Evolutionary conservation across 805 yeast species (phyloP).

Genomic region (Candida tibetensis): DNA sequence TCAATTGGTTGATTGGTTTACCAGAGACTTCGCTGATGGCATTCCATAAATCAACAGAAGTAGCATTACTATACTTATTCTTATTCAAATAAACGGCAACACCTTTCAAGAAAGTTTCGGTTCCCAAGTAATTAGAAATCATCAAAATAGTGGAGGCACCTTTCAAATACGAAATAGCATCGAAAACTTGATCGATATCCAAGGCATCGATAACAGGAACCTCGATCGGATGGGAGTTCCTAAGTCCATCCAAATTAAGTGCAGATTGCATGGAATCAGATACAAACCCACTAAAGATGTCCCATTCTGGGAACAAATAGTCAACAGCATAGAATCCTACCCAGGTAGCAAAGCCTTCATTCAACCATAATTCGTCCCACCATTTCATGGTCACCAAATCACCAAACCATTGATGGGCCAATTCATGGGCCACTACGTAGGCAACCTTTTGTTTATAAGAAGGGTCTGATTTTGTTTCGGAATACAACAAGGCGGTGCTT

Average conservation of each 20-base stretch:
- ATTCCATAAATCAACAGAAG: slow-evolving; percentile 70
- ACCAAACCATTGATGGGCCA: slow-evolving; percentile 93
- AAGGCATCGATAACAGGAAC: slow-evolving; percentile 76
- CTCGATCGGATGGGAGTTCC: slow-evolving; percentile 76
- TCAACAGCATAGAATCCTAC: slow-evolving; percentile 72
- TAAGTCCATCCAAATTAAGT: slow-evolving; percentile 52
- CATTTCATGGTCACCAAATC: slow-evolving; percentile 87
- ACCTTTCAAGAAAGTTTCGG: slow-evolving; percentile 66
- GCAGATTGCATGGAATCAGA: slow-evolving; percentile 52
- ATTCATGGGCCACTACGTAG: slow-evolving; percentile 80
- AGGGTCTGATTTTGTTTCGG: slow-evolving; percentile 45
- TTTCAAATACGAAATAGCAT: slow-evolving; percentile 75
- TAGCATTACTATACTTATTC: slow-evolving; percentile 67
- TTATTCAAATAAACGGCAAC: slow-evolving; percentile 65
- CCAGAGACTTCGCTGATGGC: slow-evolving; percentile 63
- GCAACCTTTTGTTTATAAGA: slow-evolving; percentile 67
- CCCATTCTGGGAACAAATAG: slow-evolving; percentile 76
- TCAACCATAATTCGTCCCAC: slow-evolving; percentile 92
- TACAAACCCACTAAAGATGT: slow-evolving; percentile 59
- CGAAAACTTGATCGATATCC: slow-evolving; percentile 80
- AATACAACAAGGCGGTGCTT: slow-evolving; percentile 50
- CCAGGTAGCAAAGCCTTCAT: slow-evolving; percentile 90
- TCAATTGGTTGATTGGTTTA: slow-evolving; percentile 53
- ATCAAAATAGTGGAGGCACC: slow-evolving; percentile 78
- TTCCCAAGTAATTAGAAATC: slow-evolving; percentile 71